Percentiles rank a stretch among this genome's conserved stretches.
Evolutionary conservation across 2,329 filamentous ascomycete genomes (phyloP).

Genomic region (Pyrenochaeta sp.): DNA sequence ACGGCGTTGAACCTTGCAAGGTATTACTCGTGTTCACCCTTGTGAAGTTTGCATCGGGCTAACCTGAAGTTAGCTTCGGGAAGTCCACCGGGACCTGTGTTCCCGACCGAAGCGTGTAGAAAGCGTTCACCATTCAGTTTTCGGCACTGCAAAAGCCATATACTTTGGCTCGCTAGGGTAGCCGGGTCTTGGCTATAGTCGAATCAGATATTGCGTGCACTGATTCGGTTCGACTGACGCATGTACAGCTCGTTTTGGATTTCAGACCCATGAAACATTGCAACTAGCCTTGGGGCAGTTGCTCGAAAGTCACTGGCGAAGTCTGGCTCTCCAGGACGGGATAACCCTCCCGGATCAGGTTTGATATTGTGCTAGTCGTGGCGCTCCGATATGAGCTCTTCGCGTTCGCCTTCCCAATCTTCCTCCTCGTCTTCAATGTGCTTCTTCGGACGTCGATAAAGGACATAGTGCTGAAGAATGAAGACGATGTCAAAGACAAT

Average conservation of each 20-base stretch:
- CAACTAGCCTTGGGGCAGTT: not conserved
- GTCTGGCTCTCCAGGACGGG: not conserved
- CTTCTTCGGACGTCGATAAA: slow-evolving; percentile 64
- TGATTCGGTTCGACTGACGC: not conserved
- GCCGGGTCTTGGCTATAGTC: not conserved
- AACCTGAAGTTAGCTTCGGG: not conserved
- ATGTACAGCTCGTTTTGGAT: not conserved
- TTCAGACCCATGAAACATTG: not conserved
- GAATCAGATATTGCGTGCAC: not conserved
- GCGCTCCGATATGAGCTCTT: slow-evolving; percentile 30
- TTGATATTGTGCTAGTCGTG: not conserved
- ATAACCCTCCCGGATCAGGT: not conserved
- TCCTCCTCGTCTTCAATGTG: slow-evolving; percentile 38
- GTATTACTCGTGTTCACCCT: not conserved
- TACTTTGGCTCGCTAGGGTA: not conserved
- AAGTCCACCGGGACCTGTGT: not conserved
- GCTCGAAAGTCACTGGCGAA: not conserved
- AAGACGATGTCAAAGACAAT: slow-evolving; percentile 89
- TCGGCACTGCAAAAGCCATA: slow-evolving; percentile 1
- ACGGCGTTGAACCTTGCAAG: not conserved
- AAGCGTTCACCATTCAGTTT: not conserved
- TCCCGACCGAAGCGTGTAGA: not conserved
- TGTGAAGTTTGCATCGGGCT: not conserved
- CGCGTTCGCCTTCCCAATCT: slow-evolving; percentile 28
- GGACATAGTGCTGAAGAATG: slow-evolving; percentile 84